Conservation (phyloP, 2,329 filamentous ascomycete species). For the Aurifilum marmelostoma region DNA sequence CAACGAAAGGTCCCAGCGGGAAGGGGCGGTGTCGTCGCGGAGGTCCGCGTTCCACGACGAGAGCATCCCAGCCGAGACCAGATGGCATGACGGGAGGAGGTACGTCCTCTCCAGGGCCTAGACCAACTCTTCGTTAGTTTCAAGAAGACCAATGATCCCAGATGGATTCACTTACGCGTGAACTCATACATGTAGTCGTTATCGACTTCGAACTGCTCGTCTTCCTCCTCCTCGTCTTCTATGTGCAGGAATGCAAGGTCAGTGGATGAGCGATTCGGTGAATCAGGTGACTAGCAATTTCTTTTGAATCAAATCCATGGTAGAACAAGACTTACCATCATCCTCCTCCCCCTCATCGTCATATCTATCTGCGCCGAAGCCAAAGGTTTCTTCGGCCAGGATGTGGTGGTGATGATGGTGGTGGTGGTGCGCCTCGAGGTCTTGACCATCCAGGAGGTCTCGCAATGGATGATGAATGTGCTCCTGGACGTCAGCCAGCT, state of each 20-base stretch:
- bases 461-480: slow-evolving; percentile 47
- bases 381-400: slow-evolving; percentile 26
- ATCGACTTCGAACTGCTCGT: slow-evolving; percentile 69
- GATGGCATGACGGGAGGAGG: slow-evolving; percentile 48
- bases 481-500: slow-evolving; percentile 42
- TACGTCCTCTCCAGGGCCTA: slow-evolving; percentile 45
- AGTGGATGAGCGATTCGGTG: slow-evolving; percentile 27
- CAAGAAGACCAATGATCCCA: neutral
- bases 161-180: slow-evolving; percentile 50
- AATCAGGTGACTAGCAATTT: neutral
- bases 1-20: slow-evolving; percentile 55
- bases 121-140: slow-evolving; percentile 14
- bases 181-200: slow-evolving; percentile 68
- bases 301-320: neutral
- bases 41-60: slow-evolving; percentile 53
- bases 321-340: slow-evolving; percentile 50
- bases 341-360: slow-evolving; percentile 64
- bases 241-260: slow-evolving; percentile 8
- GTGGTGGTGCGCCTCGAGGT: slow-evolving; percentile 53
- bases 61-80: slow-evolving; percentile 61
- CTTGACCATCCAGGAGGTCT: slow-evolving; percentile 58
- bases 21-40: slow-evolving; percentile 64
- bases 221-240: slow-evolving; percentile 64
- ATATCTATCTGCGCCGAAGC: slow-evolving; percentile 26
- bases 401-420: slow-evolving; percentile 52